phyloP scores from a whole-genome alignment of 306 rosid species.

The Rosa chinensis region DNA sequence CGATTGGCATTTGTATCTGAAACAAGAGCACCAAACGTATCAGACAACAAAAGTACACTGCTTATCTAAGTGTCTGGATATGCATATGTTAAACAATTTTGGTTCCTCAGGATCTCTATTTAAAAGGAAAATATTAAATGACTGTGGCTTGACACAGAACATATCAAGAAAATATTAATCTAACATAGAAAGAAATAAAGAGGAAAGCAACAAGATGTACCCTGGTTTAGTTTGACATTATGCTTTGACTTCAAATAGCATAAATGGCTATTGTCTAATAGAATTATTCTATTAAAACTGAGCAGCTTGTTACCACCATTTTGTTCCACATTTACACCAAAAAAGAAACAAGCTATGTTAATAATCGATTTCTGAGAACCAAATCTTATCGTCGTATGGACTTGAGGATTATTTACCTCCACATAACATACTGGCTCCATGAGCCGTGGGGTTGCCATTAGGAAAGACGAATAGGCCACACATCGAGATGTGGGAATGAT shows the following conservation, averaged over 20 bases:
- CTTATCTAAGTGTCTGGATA: slow-evolving; percentile 19
- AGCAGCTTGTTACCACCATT: background rate
- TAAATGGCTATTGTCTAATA: background rate
- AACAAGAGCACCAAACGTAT: slow-evolving; percentile 30
- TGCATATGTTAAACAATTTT: background rate
- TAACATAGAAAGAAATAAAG: background rate
- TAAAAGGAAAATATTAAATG: background rate
- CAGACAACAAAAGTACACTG: slow-evolving; percentile 14
- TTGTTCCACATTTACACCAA: slow-evolving; percentile 1
- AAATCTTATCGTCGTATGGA: slow-evolving; percentile 1
- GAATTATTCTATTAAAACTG: background rate
- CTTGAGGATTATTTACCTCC: slow-evolving; percentile 56
- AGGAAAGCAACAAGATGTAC: too few species aligned
- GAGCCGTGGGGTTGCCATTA: slow-evolving; percentile 97
- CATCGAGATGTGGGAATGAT: slow-evolving; percentile 89
- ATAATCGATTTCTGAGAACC: slow-evolving; percentile 5
- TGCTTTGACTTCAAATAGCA: background rate
- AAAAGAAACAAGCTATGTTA: background rate
- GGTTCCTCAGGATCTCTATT: background rate
- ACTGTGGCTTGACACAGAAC: background rate
- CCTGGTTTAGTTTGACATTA: background rate
- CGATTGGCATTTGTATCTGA: slow-evolving; percentile 98
- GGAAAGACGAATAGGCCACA: slow-evolving; percentile 93
- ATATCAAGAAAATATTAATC: background rate
- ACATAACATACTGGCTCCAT: slow-evolving; percentile 97